phyloP scores from a whole-genome alignment of 1,284 basidiomycete species.

The Laetiporus sulphureus region DNA sequence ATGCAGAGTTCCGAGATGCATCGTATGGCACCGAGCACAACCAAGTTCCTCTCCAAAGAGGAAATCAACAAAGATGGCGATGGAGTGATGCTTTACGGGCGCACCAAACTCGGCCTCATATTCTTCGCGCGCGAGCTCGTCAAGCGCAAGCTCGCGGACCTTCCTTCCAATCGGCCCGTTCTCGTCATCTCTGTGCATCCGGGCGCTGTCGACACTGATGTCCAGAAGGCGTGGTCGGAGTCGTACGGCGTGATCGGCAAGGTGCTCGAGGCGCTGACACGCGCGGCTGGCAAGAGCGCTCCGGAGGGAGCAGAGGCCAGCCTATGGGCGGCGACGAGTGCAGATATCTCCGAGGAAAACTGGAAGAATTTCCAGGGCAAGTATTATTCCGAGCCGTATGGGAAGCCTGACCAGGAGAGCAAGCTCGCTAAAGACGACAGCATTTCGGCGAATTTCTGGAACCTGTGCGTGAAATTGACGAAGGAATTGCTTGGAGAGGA shows the following conservation, averaged over 20 bases:
- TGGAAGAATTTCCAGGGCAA: conserved; percentile 27
- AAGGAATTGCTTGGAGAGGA: conserved; percentile 22
- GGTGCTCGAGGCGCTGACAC: conserved; percentile 17
- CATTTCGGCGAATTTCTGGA: conserved; percentile 23
- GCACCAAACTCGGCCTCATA: conserved; percentile 24
- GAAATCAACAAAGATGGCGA: conserved; percentile 24
- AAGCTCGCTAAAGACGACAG: conserved; percentile 18
- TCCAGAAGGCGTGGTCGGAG: conserved; percentile 22
- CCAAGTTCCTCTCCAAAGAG: conserved; percentile 23
- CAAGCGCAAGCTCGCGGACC: conserved; percentile 18
- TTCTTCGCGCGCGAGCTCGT: conserved; percentile 20
- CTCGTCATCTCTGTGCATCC: conserved; percentile 26
- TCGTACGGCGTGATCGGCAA: conserved; percentile 22
- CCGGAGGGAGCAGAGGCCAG: conserved; percentile 26
- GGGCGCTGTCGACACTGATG: conserved; percentile 25
- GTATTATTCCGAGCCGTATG: conserved; percentile 25
- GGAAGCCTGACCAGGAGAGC: conserved; percentile 22
- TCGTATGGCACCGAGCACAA: conserved; percentile 15
- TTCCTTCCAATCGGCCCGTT: conserved; percentile 15
- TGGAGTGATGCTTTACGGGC: conserved; percentile 22
- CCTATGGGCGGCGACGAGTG: conserved; percentile 25
- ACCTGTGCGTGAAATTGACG: conserved; percentile 19
- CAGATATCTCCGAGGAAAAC: conserved; percentile 23
- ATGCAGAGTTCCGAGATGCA: conserved; percentile 28
- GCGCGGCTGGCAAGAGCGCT: conserved; percentile 21